Evolutionary conservation across 2,329 filamentous ascomycete genomes (phyloP), one percentile per base, ranked within the genome.

Genomic region (Allantophomopsis cytisporea): DNA sequence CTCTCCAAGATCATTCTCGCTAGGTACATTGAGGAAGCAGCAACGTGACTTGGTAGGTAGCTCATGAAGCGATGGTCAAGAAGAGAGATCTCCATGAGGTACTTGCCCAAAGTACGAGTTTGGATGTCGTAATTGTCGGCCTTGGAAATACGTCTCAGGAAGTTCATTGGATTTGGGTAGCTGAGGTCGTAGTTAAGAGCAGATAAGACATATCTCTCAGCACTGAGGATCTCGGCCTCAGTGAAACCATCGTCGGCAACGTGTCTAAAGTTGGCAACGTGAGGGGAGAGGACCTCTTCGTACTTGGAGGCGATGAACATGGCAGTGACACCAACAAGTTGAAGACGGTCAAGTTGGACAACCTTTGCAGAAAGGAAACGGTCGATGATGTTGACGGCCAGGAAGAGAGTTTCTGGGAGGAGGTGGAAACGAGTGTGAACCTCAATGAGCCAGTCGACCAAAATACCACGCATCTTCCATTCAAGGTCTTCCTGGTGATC

Each of bases 251-350:
- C 87, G 54, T 98, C 91, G 55, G 91, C 87, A 51, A 98, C 88
- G 54, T 94, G 86, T 52, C 84, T 84, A 70, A 98, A 98, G 40
- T 95, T 95, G 59, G 83, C 81, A 31, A 98, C 88, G 51, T 96
- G 89, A 35, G 91, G 91, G 10, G 91, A 96, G 38, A 98, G 74
- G 37, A 98, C 88, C 60, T 98, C 91, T 63, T 98, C 89, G 59
- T 96, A 98, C 67, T 98, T 98, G 55, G 89, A 93, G 11, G 91
- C 91, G 55, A 96, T 94, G 68, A 96, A 96, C 91, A 98, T 96
- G 60, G 89, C 91, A 17, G 91, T 94, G 54, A 96, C 88, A 54
- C 91, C 91, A 42, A 98, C 91, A 7, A 98, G 74, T 63, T 98
- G 91, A 5, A 98, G 79, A 45, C 88, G 87, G 60, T 96, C 89